Percentiles rank a stretch among this genome's conserved stretches.
Evolutionary conservation across 495 filamentous ascomycete species (phyloP).

Genomic region (Aspergillus steynii): DNA sequence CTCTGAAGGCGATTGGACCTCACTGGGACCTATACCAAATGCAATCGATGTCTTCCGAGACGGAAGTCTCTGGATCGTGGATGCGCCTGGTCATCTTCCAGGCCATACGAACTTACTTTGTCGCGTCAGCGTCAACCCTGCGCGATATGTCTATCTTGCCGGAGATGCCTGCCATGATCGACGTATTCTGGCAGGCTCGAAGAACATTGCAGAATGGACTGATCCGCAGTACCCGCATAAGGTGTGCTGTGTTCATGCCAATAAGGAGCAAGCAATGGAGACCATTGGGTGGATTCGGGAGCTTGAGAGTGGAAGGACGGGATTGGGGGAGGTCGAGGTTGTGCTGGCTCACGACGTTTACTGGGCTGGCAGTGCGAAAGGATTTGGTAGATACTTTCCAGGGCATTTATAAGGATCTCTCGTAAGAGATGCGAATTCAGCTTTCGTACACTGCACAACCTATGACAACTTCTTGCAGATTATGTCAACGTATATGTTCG

Average conservation of each 20-base stretch:
- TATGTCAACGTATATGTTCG: too few species aligned
- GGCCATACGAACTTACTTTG: slow-evolving; percentile 50
- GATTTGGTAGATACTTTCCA: slow-evolving; percentile 2
- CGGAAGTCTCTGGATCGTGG: slow-evolving; percentile 36
- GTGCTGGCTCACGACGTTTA: slow-evolving; percentile 46
- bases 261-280: slow-evolving; percentile 31
- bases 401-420: not conserved
- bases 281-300: slow-evolving; percentile 33
- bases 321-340: slow-evolving; percentile 34
- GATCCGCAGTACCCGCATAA: slow-evolving; percentile 27
- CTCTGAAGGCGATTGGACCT: too few species aligned
- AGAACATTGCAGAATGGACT: slow-evolving; percentile 42
- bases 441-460: too few species aligned
- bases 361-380: slow-evolving; percentile 25
- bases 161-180: slow-evolving; percentile 51
- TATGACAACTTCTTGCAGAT: too few species aligned
- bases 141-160: slow-evolving; percentile 41
- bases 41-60: slow-evolving; percentile 46
- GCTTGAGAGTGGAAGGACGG: slow-evolving; percentile 21
- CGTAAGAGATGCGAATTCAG: too few species aligned
- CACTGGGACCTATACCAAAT: slow-evolving; percentile 21
- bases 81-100: slow-evolving; percentile 48
- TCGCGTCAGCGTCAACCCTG: slow-evolving; percentile 14
- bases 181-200: slow-evolving; percentile 41
- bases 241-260: slow-evolving; percentile 42